A percentile compares a stretch with the other conserved stretches of the same genome.
phyloP scores from a whole-genome alignment of 352 stramenopile genomes.

The Pythium grandisporangium region DNA sequence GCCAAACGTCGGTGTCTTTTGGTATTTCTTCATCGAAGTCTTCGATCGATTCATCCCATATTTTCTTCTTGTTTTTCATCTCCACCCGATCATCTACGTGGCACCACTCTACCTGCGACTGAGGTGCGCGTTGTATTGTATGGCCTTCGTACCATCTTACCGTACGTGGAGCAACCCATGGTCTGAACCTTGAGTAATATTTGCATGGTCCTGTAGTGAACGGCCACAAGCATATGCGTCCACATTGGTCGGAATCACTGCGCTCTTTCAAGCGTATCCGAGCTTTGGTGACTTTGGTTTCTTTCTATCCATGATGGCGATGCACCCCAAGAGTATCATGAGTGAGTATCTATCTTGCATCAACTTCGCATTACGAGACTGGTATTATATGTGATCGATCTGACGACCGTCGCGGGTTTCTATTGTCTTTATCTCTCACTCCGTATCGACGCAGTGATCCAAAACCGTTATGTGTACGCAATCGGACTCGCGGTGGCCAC shows the following conservation, averaged over 20 bases:
- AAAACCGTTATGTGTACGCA: conserved; percentile 68
- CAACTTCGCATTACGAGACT: not conserved
- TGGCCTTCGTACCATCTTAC: not conserved
- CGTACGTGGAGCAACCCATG: too few species aligned
- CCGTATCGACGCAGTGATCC: conserved; percentile 35
- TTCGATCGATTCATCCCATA: conserved; percentile 83
- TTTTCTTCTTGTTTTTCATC: conserved; percentile 73
- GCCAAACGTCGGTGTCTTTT: conserved; percentile 80
- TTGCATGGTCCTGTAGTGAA: conserved; percentile 20
- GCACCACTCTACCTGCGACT: conserved; percentile 70
- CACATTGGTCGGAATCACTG: conserved; percentile 59
- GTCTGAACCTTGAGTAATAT: too few species aligned
- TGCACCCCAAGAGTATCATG: conserved; percentile 77
- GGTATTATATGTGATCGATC: too few species aligned
- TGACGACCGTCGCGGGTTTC: too few species aligned
- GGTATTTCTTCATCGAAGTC: conserved; percentile 87
- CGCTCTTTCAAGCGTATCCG: conserved; percentile 75
- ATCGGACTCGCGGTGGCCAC: conserved; percentile 56
- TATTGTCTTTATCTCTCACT: too few species aligned
- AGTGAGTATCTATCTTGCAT: conserved; percentile 21
- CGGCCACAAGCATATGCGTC: conserved; percentile 63
- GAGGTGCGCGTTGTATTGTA: conserved; percentile 19
- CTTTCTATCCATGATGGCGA: conserved; percentile 47
- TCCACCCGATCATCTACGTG: conserved; percentile 77
- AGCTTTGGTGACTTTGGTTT: conserved; percentile 75